A percentile compares a stretch with the other conserved stretches of the same genome.
phyloP scores from a whole-genome alignment of 2,329 filamentous ascomycete species.

The Byssoonygena ceratinophila region DNA sequence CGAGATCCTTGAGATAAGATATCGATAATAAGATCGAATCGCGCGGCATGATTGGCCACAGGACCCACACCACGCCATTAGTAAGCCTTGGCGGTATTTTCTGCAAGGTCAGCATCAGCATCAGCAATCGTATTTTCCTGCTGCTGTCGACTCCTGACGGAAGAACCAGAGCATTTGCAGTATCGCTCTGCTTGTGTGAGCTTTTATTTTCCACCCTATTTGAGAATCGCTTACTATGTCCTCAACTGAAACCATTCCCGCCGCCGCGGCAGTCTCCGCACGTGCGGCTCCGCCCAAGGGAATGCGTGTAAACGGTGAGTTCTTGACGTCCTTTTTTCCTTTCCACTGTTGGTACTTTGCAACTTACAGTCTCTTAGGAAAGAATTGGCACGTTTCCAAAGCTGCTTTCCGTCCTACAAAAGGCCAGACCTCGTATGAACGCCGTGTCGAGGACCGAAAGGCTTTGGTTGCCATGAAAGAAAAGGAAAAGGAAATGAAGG shows the following conservation, averaged over 20 bases:
- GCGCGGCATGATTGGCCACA: neutral
- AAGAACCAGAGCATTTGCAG: neutral
- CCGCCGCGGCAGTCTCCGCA: neutral
- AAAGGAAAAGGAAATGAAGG: constrained; percentile 90
- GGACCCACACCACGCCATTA: neutral
- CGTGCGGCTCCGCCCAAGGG: constrained; percentile 38
- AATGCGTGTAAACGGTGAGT: constrained; percentile 73
- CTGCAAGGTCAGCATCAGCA: neutral
- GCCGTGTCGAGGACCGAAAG: constrained; percentile 60
- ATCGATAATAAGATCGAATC: neutral
- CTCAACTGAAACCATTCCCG: constrained; percentile 23
- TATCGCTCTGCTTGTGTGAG: neutral
- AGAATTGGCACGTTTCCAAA: constrained; percentile 82
- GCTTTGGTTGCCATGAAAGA: constrained; percentile 70
- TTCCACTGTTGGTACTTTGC: neutral
- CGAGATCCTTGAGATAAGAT: constrained; percentile 12
- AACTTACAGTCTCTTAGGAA: constrained; percentile 48
- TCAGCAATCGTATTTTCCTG: neutral
- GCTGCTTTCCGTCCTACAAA: constrained; percentile 74
- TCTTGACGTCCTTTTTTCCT: neutral
- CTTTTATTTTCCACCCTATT: neutral
- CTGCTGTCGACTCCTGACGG: neutral
- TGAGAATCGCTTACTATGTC: constrained; percentile 11
- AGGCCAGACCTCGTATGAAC: constrained; percentile 67
- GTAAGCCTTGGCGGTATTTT: neutral